Base-by-base conservation (phyloP, 169 alveolate genomes). In the Plasmodium blacklocki region DNA sequence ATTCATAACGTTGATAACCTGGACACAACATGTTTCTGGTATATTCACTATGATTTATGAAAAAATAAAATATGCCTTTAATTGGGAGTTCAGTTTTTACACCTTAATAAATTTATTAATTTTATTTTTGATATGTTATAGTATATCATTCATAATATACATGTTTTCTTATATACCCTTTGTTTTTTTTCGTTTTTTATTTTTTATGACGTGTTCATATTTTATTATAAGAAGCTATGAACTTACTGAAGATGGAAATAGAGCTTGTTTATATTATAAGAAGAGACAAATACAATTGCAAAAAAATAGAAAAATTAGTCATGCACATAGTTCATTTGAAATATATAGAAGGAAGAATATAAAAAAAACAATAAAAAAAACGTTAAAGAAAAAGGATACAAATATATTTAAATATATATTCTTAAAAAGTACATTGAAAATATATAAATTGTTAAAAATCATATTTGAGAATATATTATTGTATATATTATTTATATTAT, bases 61-160 rank as follows among this genome's bases (percentile, higher is more conserved):
- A 70, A 83, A 83, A 19, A 50, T 59, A 9, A 83, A 83, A 8
- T 83, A 83, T 70, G 91, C 91, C 3, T 70, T 83, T 43, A 83
- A 83, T 59, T 83, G 91, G 91, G 73, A 67, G 18, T 83, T 83
- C 39, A 59, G 54, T 56, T 83, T 59, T 70, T 83, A 83, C 19
- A 83, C 91, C 5, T 39, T 59, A 4, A 74, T 68, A 58, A 83
- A 83, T 83, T 8, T 83, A 49, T 21, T 83, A 1, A 71, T 83
- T 29, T 70, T 83, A 49, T 71, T 83, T 59, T 56, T 83, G 56
- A 12, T 83, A 70, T 58, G 86, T 83, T 83, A 83, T 58, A 64
- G 74, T 11, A 19, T 83, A 19, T 83, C 91, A 7, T 67, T 83
- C 18, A 12, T 71, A 68, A 52, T 83, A 21, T 83, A 83, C 32